Conservation (phyloP, 164 flowering plant genomes). For the Vitis riparia region DNA sequence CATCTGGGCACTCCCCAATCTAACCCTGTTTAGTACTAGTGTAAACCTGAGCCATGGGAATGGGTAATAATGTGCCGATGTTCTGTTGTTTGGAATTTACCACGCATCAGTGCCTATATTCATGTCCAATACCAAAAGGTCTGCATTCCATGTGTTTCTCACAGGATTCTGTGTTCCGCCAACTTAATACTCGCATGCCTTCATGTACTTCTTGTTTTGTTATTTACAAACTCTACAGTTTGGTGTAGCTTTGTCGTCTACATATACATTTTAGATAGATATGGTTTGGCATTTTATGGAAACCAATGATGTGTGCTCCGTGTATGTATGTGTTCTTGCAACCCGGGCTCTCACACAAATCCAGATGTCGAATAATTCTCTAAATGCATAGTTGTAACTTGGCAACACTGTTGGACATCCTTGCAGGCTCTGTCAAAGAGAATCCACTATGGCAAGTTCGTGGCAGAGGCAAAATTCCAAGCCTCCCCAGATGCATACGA, state of each 20-base stretch:
- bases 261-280: too few species aligned
- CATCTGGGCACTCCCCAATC: not conserved
- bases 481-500: slow-evolving; percentile 67
- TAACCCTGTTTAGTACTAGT: not conserved
- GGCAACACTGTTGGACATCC: too few species aligned
- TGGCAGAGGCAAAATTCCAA: slow-evolving; percentile 86
- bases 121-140: not conserved
- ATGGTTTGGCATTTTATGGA: too few species aligned
- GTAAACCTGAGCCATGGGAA: not conserved
- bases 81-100: not conserved
- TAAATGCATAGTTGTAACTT: too few species aligned
- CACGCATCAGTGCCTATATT: not conserved
- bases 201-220: too few species aligned
- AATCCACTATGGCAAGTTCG: slow-evolving; percentile 93
- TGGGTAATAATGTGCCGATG: too few species aligned
- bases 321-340: too few species aligned
- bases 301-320: too few species aligned
- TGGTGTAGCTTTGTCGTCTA: too few species aligned
- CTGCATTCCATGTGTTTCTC: not conserved
- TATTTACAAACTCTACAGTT: too few species aligned
- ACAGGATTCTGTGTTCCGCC: not conserved
- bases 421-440: slow-evolving; percentile 87
- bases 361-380: too few species aligned
- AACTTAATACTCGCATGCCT: not conserved
- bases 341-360: too few species aligned